A percentile compares a stretch with the other conserved stretches of the same genome.
Evolutionary conservation across 2,329 filamentous ascomycete species (phyloP).

Genomic region (Fusarium sp.): DNA sequence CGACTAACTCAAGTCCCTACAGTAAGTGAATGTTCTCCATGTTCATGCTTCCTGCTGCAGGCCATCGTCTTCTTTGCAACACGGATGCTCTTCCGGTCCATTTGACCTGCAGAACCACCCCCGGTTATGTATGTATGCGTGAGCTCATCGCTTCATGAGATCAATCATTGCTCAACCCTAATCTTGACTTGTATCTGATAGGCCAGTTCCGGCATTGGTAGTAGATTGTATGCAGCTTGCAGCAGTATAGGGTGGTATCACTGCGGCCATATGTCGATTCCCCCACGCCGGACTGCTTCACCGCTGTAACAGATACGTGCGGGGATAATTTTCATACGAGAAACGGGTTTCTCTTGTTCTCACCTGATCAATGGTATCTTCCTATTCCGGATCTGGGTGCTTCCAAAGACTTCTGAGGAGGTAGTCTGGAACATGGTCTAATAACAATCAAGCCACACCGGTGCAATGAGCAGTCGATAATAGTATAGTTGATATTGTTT

Average conservation of each 20-base stretch:
- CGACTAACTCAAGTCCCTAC: neutral
- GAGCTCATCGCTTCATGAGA: slow-evolving; percentile 26
- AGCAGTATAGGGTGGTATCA: slow-evolving; percentile 40
- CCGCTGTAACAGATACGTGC: slow-evolving; percentile 30
- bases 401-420: slow-evolving; percentile 6
- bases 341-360: slow-evolving; percentile 23
- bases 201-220: slow-evolving; percentile 23
- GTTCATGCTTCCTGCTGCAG: slow-evolving; percentile 26
- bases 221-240: slow-evolving; percentile 33
- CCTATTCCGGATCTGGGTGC: slow-evolving; percentile 24
- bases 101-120: slow-evolving; percentile 38
- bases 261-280: slow-evolving; percentile 28
- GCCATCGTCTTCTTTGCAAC: slow-evolving; percentile 17
- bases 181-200: slow-evolving; percentile 30
- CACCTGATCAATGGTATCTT: slow-evolving; percentile 37
- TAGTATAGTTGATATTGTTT: slow-evolving; percentile 1
- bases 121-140: slow-evolving; percentile 31
- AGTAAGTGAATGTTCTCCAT: slow-evolving; percentile 5
- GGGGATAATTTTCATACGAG: slow-evolving; percentile 27
- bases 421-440: slow-evolving; percentile 27
- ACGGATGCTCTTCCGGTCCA: slow-evolving; percentile 22
- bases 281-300: slow-evolving; percentile 38
- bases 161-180: slow-evolving; percentile 21
- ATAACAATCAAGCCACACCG: slow-evolving; percentile 32
- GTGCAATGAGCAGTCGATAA: slow-evolving; percentile 7